These are phyloP conservation scores for Mortierella claussenii DNA, from an alignment of 192 early-diverging fungal genomes.

Conservation along the genomic window DNA sequence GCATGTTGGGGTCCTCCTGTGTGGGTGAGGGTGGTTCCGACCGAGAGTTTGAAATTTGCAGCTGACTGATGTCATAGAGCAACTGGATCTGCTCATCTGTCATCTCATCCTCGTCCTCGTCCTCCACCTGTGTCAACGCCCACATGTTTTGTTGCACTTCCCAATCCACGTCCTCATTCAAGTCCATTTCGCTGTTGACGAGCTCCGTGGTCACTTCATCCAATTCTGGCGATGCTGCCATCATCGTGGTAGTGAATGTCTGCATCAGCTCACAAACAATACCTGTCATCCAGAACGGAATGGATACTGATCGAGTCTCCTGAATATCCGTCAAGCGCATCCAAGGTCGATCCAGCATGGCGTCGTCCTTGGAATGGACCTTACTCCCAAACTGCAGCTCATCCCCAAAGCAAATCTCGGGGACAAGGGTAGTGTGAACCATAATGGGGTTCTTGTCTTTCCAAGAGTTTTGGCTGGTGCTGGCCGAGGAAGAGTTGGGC, in stretches of 20 bases:
- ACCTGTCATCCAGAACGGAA: conserved; percentile 20
- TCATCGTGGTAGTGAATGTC: conserved; percentile 16
- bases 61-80: conserved; percentile 21
- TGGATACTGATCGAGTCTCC: neutral
- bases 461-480: conserved; percentile 26
- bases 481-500: conserved; percentile 42
- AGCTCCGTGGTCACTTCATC: neutral
- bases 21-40: neutral
- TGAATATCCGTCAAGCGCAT: conserved; percentile 1
- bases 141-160: conserved; percentile 41
- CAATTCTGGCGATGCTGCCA: neutral
- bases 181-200: neutral
- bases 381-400: conserved; percentile 44
- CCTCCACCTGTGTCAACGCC: conserved; percentile 23
- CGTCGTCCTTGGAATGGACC: conserved; percentile 11
- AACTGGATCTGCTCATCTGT: conserved; percentile 41
- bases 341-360: conserved; percentile 38
- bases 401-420: conserved; percentile 44
- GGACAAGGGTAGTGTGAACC: conserved; percentile 46
- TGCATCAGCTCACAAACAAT: conserved; percentile 32
- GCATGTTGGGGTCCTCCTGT: conserved; percentile 51
- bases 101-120: conserved; percentile 36
- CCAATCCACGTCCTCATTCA: conserved; percentile 25
- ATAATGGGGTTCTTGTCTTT: conserved; percentile 53
- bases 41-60: conserved; percentile 1